Conservation (phyloP, 1,284 basidiomycete species). For the Ceratobasidium sp. region DNA sequence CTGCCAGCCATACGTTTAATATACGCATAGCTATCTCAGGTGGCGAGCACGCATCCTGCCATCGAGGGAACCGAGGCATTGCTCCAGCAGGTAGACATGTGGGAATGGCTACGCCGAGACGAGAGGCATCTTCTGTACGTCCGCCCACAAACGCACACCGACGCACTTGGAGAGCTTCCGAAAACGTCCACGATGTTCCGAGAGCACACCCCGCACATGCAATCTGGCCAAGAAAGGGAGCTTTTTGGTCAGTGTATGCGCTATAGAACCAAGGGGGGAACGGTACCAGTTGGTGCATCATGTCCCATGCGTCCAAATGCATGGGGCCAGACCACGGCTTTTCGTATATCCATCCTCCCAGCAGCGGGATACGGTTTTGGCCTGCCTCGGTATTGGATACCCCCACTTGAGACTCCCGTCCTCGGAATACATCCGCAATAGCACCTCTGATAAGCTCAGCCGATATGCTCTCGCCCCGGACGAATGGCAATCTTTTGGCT, state of each 20-base stretch:
- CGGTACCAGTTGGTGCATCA: conserved; percentile 39
- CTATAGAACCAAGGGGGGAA: not conserved
- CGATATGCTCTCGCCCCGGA: conserved; percentile 34
- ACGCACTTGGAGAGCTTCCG: conserved; percentile 32
- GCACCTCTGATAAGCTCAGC: conserved; percentile 41
- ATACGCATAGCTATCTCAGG: conserved; percentile 45
- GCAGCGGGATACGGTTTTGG: conserved; percentile 12
- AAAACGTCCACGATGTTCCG: conserved; percentile 30
- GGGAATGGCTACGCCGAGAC: conserved; percentile 27
- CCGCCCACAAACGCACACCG: conserved; percentile 37
- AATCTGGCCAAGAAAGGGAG: conserved; percentile 1
- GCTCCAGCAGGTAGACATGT: conserved; percentile 21
- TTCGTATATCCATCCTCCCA: conserved; percentile 39
- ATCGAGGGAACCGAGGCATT: conserved; percentile 40
- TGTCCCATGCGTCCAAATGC: conserved; percentile 31
- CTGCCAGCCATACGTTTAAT: conserved; percentile 38
- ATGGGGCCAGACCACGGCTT: conserved; percentile 25
- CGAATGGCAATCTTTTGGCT: conserved; percentile 30
- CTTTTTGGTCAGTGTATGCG: not conserved
- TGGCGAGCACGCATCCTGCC: conserved; percentile 36
- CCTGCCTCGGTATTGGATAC: not conserved
- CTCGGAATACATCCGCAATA: conserved; percentile 34
- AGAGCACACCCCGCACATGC: conserved; percentile 40
- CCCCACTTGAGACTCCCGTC: not conserved
- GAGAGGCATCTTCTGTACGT: conserved; percentile 5